phyloP scores from a whole-genome alignment of 192 early-diverging fungal species.

The Coemansia sp. region DNA sequence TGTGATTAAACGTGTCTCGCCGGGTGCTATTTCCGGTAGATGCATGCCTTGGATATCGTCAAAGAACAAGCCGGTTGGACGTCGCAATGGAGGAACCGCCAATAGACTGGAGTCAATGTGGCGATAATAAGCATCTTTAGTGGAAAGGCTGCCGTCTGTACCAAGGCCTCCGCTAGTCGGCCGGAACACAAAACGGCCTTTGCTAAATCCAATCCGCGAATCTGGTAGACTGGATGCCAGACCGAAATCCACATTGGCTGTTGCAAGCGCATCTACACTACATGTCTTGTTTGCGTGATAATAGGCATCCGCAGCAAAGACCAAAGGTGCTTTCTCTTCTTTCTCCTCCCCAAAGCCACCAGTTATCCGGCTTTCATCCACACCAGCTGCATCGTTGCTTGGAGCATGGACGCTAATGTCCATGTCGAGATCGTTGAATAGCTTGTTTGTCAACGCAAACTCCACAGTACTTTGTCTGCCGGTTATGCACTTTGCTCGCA shows the following conservation, averaged over 20 bases:
- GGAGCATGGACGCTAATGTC: slow-evolving; percentile 11
- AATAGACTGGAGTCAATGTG: background rate
- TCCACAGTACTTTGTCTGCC: background rate
- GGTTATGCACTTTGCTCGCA: slow-evolving; percentile 12
- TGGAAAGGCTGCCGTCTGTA: slow-evolving; percentile 3
- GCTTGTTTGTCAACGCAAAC: slow-evolving; percentile 19
- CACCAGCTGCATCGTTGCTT: background rate
- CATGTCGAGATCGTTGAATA: slow-evolving; percentile 2
- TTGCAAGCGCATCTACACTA: slow-evolving; percentile 7
- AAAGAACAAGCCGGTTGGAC: slow-evolving; percentile 22
- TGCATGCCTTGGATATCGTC: slow-evolving; percentile 28
- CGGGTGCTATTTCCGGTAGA: slow-evolving; percentile 25
- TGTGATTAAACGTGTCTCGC: background rate
- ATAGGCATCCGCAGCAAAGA: slow-evolving; percentile 6
- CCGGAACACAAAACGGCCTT: slow-evolving; percentile 9
- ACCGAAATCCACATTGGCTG: slow-evolving; percentile 6
- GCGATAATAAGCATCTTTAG: background rate
- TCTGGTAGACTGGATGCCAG: slow-evolving; percentile 1
- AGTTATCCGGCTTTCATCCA: background rate
- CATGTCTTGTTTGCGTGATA: background rate
- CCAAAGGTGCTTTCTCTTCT: background rate
- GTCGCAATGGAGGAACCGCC: background rate
- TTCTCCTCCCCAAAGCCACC: background rate
- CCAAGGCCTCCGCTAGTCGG: slow-evolving; percentile 12
- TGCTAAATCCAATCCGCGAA: background rate